Conservation (phyloP, 163 green algal species). For the Trebouxia gelatinosa region DNA sequence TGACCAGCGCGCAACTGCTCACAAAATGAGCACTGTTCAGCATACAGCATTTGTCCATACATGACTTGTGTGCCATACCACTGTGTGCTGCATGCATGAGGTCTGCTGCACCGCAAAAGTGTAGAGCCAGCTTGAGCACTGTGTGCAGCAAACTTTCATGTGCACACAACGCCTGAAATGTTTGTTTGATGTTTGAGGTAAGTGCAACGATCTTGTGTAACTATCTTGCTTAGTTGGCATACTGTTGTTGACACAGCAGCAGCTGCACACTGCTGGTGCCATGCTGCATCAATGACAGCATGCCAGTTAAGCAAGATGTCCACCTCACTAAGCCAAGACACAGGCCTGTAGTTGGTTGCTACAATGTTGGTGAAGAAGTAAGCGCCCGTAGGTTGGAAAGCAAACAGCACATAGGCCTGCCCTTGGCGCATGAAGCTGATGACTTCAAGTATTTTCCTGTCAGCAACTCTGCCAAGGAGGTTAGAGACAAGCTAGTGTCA, state of each 20-base stretch:
- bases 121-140: background rate
- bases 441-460: constrained; percentile 85
- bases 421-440: constrained; percentile 70
- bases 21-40: background rate
- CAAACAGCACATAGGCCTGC: constrained; percentile 62
- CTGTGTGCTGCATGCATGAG: background rate
- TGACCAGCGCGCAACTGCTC: background rate
- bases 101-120: background rate
- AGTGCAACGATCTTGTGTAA: too few species aligned
- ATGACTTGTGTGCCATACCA: background rate
- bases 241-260: background rate
- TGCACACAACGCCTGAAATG: too few species aligned
- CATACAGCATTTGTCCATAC: background rate
- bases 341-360: background rate
- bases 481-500: constrained; percentile 71
- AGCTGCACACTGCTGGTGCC: background rate
- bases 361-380: too few species aligned
- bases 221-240: background rate
- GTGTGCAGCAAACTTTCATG: too few species aligned
- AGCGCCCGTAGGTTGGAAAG: constrained; percentile 36
- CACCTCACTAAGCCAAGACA: background rate
- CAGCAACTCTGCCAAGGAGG: constrained; percentile 76
- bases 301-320: too few species aligned
- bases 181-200: too few species aligned
- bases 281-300: too few species aligned